A percentile compares a stretch with the other conserved stretches of the same genome.
phyloP scores from a whole-genome alignment of 257 asterid genomes.

The Schizonepeta tenuifolia region DNA sequence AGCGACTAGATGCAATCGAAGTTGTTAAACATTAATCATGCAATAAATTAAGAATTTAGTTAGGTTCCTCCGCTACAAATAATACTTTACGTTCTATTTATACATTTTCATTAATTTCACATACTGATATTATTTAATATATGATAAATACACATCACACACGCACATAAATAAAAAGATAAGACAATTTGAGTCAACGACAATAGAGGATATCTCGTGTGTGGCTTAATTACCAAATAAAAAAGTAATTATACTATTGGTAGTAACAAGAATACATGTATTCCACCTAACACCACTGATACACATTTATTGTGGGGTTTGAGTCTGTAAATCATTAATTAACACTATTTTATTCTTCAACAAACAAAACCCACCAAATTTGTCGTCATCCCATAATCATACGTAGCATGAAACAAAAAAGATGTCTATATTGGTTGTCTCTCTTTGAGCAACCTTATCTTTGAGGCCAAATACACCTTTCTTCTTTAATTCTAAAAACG shows the following conservation, averaged over 20 bases:
- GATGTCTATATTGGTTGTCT: constrained; percentile 18
- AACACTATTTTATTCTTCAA: neutral
- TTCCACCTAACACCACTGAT: constrained; percentile 34
- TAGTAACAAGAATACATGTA: neutral
- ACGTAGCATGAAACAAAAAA: constrained; percentile 16
- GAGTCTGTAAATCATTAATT: constrained; percentile 27
- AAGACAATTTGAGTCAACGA: neutral
- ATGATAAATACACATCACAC: too few species aligned
- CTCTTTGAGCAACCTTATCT: constrained; percentile 32
- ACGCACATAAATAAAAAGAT: too few species aligned
- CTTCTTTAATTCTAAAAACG: constrained; percentile 3
- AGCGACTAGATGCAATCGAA: too few species aligned
- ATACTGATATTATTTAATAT: too few species aligned
- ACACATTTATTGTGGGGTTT: constrained; percentile 15
- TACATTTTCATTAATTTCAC: too few species aligned
- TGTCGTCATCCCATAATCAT: neutral
- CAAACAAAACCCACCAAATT: constrained; percentile 20
- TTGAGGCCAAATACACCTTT: constrained; percentile 9
- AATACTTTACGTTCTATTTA: too few species aligned
- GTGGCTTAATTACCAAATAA: neutral
- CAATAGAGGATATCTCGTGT: neutral
- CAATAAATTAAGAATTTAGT: too few species aligned
- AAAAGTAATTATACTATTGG: neutral
- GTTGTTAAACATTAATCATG: too few species aligned
- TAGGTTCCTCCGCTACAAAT: too few species aligned